Base-by-base conservation (phyloP, 768 basidiomycete genomes). In the Crassisporium funariophilum region DNA sequence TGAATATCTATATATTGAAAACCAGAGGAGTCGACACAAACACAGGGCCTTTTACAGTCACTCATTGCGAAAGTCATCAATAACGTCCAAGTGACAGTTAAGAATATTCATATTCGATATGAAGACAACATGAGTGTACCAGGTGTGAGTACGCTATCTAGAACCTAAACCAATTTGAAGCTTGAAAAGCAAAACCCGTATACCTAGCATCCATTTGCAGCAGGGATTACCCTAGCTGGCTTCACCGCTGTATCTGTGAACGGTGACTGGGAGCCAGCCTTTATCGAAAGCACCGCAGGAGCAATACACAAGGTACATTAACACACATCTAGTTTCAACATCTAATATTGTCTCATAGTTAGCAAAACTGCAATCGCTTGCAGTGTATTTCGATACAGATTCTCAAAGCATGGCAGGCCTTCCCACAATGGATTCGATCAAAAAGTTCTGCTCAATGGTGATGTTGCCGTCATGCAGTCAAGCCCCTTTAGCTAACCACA, bases 151-250 rank as follows among this genome's bases (percentile, higher is more conserved):
- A n/a, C n/a, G n/a, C n/a, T n/a, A n/a, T n/a, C n/a, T n/a, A n/a
- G n/a, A n/a, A n/a, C n/a, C n/a, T n/a, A n/a, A n/a, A n/a, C n/a
- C n/a, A n/a, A n/a, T n/a, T n/a, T n/a, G n/a, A n/a, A n/a, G n/a
- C n/a, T n/a, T n/a, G n/a, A n/a, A n/a, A n/a, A n/a, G n/a, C n/a
- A n/a, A n/a, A n/a, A n/a, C n/a, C n/a, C n/a, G n/a, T n/a, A n/a
- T n/a, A n/a, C n/a, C n/a, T n/a, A 98, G 89, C 95, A 97, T 65
- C 95, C 95, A 13, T 98, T 99, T 61, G 88, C 95, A 5, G 86
- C 85, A 23, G 97, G 97, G 36, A 59, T 93, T 29, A 98, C 97
- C 1, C 73, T 99, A 22, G 83, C 86, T 3, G 82, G 84, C 15
- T 98, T 98, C 64, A 83, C 87, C 9, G 91, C 92, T 17, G 81